phyloP scores from a whole-genome alignment of 2,329 filamentous ascomycete genomes.

The Helicocarpus griseus region DNA sequence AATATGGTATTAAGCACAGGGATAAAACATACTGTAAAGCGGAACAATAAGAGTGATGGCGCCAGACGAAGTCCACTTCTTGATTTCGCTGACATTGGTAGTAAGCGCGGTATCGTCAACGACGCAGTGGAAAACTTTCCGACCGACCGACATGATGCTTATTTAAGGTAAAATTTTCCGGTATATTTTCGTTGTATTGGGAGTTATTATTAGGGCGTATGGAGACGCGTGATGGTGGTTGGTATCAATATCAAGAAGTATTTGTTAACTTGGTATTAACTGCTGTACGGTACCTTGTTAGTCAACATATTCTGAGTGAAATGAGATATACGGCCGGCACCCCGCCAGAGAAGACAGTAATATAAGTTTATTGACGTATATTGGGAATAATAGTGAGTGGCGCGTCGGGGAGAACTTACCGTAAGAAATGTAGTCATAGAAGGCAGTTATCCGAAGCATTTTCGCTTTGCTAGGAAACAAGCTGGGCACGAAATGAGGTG shows the following conservation, averaged over 20 bases:
- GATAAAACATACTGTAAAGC: slow-evolving; percentile 39
- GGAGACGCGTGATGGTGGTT: not conserved
- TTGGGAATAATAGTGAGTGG: not conserved
- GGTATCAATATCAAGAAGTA: slow-evolving; percentile 1
- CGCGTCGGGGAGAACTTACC: slow-evolving; percentile 17
- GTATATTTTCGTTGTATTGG: not conserved
- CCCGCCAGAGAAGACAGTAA: not conserved
- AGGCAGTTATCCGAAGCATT: slow-evolving; percentile 23
- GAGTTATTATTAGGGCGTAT: not conserved
- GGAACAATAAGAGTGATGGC: slow-evolving; percentile 42
- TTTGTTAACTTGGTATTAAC: slow-evolving; percentile 1
- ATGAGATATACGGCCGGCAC: not conserved
- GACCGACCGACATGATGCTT: slow-evolving; percentile 29
- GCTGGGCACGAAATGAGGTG: slow-evolving; percentile 9
- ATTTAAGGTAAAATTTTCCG: not conserved
- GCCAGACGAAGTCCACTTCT: slow-evolving; percentile 42
- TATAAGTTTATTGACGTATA: no score
- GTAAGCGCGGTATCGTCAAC: slow-evolving; percentile 44
- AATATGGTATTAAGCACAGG: no score
- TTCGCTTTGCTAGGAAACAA: slow-evolving; percentile 16
- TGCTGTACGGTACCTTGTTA: not conserved
- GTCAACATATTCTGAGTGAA: not conserved
- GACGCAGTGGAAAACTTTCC: slow-evolving; percentile 43
- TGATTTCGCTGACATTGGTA: slow-evolving; percentile 44
- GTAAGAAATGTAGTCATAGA: slow-evolving; percentile 17